These are phyloP conservation scores for Vaccinium vitisidaea DNA, from an alignment of 148 eudicot genomes.

Conservation along the genomic window DNA sequence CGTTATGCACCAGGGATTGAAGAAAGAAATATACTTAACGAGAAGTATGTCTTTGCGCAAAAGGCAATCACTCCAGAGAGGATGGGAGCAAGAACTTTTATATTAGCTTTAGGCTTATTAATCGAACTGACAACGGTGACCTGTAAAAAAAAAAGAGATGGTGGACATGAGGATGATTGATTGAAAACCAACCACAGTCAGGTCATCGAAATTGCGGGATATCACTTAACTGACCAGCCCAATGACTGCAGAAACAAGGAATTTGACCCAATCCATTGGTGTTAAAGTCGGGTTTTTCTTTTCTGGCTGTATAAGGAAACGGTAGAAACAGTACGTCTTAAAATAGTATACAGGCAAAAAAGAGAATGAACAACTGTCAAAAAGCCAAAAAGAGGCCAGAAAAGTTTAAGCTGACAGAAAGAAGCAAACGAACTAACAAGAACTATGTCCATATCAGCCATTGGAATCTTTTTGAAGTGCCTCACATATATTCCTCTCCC, in stretches of 20 bases:
- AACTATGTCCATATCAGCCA: conserved; percentile 98
- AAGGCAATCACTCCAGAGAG: conserved; percentile 76
- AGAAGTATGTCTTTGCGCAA: conserved; percentile 90
- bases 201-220: neutral
- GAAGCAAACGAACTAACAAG: conserved; percentile 48
- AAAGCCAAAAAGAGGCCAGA: neutral
- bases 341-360: neutral
- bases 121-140: conserved; percentile 73
- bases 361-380: too few relatives aligned
- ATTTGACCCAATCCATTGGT: conserved; percentile 97
- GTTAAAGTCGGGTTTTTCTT: conserved; percentile 96
- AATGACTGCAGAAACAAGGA: conserved; percentile 80
- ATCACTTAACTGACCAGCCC: conserved; percentile 71
- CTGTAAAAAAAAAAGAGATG: conserved; percentile 34
- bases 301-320: conserved; percentile 63
- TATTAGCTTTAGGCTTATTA: conserved; percentile 71
- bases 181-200: neutral
- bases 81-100: conserved; percentile 77
- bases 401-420: neutral
- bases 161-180: neutral
- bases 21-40: conserved; percentile 47
- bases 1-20: neutral
- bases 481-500: conserved; percentile 85
- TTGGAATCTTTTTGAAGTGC: conserved; percentile 92
- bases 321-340: neutral